Base-by-base conservation (phyloP, 2,329 filamentous ascomycete genomes). In the Fusarium sp. region DNA sequence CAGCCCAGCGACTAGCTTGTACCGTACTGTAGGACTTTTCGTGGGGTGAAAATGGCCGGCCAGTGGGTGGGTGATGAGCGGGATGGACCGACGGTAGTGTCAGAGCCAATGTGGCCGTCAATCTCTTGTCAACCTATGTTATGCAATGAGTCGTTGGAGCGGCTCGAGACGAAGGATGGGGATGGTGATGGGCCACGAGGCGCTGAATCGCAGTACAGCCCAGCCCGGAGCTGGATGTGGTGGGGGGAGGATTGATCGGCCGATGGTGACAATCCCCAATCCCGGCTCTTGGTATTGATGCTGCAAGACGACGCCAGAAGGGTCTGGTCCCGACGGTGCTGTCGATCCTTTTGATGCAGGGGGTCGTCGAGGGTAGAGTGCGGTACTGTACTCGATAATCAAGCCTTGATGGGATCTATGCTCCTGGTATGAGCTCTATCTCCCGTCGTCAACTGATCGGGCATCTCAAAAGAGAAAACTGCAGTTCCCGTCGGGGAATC, bases 161-260 rank as follows among this genome's bases (percentile, higher is more conserved):
- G 20, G 60, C 18, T 64, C 41, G 48, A 56, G 13, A 35, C 22
- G 37, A 66, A 52, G 39, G 39, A 41, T 41, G 39, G 39, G 18
- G 35, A 41, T 48, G 33, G 65, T 39, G 27, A 67, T 29, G 39
- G 37, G 31, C 54, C 59, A 65, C 59, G 64, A 72, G 67, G 45
- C 58, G 56, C 65, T 75, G 72, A 72, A 65, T 69, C 48, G 72
- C 72, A 56, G 45, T 50, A 56, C 52, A 56, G 52, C 56, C 43
- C 43, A 48, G 43, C 43, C 59, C 52, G 68, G 65, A 71, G 72
- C 48, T 76, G 65, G 37, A 16, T 24, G 43, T 48, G 24, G 43
- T 58, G 68, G 69, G 73, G 73, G 43, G 57, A 64, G 65, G 74
- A 75, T 77, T 76, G 75, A 78, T 78, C 77, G 77, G 67, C 74